phyloP scores from a whole-genome alignment of 2,329 filamentous ascomycete genomes.

The Daldinia eschscholtzii region DNA sequence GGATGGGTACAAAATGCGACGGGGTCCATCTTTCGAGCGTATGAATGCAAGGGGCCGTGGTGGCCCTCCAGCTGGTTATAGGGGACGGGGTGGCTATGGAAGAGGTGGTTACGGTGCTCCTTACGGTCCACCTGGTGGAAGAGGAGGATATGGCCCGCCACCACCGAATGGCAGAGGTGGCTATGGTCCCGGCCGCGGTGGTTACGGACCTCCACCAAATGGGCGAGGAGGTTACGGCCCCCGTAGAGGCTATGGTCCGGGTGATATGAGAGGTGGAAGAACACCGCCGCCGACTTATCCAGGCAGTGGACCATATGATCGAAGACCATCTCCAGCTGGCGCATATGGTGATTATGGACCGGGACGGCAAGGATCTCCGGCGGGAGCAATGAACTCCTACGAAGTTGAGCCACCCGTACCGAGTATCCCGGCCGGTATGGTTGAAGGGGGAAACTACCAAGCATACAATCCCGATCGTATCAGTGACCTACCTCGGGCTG shows the following conservation, averaged over 20 bases:
- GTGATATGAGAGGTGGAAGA: slow-evolving; percentile 55
- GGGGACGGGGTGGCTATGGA: slow-evolving; percentile 66
- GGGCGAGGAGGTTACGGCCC: slow-evolving; percentile 52
- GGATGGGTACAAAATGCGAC: slow-evolving; percentile 62
- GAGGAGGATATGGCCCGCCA: slow-evolving; percentile 59
- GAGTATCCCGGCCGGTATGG: slow-evolving; percentile 52
- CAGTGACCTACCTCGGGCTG: slow-evolving; percentile 68
- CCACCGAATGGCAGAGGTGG: slow-evolving; percentile 60
- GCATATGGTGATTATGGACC: slow-evolving; percentile 50
- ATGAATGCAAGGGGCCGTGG: slow-evolving; percentile 69
- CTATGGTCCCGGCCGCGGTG: slow-evolving; percentile 63
- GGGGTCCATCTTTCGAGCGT: slow-evolving; percentile 62
- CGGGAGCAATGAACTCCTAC: slow-evolving; percentile 56
- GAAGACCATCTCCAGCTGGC: slow-evolving; percentile 49
- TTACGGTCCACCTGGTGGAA: slow-evolving; percentile 57
- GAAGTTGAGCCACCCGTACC: slow-evolving; percentile 55
- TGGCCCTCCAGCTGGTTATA: slow-evolving; percentile 60
- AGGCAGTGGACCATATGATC: slow-evolving; percentile 56
- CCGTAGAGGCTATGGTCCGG: slow-evolving; percentile 52
- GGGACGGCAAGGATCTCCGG: slow-evolving; percentile 55
- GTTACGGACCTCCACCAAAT: slow-evolving; percentile 57
- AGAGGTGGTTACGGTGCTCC: slow-evolving; percentile 57
- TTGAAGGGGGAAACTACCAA: slow-evolving; percentile 54
- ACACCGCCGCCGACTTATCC: slow-evolving; percentile 61
- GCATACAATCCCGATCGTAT: slow-evolving; percentile 60